Conservation (phyloP, 352 stramenopile genomes). For the Lagenidium giganteum region DNA sequence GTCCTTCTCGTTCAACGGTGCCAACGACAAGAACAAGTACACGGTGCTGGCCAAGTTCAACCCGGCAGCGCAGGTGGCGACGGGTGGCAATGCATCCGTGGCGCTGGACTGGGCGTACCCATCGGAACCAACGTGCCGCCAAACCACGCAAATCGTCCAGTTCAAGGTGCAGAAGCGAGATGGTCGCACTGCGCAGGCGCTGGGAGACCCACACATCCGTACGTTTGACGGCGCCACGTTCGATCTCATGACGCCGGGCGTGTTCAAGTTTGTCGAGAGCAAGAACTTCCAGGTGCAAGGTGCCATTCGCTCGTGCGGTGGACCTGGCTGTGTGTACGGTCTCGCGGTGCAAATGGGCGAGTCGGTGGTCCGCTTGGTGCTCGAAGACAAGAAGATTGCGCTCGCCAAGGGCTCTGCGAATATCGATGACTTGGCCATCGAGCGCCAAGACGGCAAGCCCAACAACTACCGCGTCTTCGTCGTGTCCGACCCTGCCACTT, state of each 20-base stretch:
- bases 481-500: background rate
- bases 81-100: too few relatives aligned
- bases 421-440: background rate
- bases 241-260: constrained; percentile 23
- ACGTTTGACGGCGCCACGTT: constrained; percentile 25
- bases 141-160: constrained; percentile 13
- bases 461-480: constrained; percentile 6
- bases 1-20: too few relatives aligned
- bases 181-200: constrained; percentile 7
- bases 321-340: too few relatives aligned
- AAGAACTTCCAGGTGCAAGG: constrained; percentile 19
- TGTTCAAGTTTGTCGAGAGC: constrained; percentile 25
- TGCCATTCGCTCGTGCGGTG: too few relatives aligned
- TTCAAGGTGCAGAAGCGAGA: constrained; percentile 6
- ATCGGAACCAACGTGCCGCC: too few relatives aligned
- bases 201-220: constrained; percentile 27
- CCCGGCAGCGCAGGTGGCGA: too few relatives aligned
- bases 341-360: constrained; percentile 1
- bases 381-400: background rate
- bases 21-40: too few relatives aligned
- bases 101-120: too few relatives aligned
- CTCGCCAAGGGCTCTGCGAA: background rate
- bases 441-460: background rate
- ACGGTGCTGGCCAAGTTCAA: too few relatives aligned
- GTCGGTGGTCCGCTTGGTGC: constrained; percentile 4